Conservation (phyloP, 345 rosid species). For the Eucalyptus erythrocorys region DNA sequence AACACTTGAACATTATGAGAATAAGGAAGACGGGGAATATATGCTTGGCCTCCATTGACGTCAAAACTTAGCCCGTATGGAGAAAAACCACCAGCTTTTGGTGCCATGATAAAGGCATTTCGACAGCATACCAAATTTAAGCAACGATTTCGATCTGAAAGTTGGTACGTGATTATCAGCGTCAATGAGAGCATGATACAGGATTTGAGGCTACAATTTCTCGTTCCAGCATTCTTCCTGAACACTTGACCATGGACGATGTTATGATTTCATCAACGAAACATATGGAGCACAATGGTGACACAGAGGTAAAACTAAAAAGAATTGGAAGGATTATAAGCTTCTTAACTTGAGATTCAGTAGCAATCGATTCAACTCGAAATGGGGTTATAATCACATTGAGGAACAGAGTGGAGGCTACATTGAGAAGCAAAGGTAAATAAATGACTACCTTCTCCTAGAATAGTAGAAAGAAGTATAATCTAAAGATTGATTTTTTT, state of each 20-base stretch:
- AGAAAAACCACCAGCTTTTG: not conserved
- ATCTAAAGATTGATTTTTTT: not conserved
- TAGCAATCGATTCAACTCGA: not conserved
- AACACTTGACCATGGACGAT: not conserved
- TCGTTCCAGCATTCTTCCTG: not conserved
- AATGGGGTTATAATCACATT: not conserved
- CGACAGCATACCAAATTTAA: not conserved
- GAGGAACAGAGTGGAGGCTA: not conserved
- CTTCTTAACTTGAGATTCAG: not conserved
- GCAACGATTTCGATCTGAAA: not conserved
- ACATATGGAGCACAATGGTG: not conserved
- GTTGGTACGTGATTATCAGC: not conserved
- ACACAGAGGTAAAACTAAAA: not conserved
- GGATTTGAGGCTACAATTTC: not conserved
- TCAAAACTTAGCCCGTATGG: not conserved
- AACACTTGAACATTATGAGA: not conserved
- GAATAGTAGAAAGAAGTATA: not conserved
- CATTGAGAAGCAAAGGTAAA: not conserved
- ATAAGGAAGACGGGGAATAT: not conserved
- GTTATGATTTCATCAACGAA: not conserved
- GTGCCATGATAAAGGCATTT: not conserved
- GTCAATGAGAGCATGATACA: not conserved
- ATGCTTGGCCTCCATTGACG: not conserved
- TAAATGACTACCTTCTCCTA: not conserved
- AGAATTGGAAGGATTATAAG: not conserved